A percentile compares a stretch with the other conserved stretches of the same genome.
These are phyloP conservation scores for Aureobasidium musti DNA, from an alignment of 2,329 filamentous ascomycete genomes.

Conservation along the genomic window DNA sequence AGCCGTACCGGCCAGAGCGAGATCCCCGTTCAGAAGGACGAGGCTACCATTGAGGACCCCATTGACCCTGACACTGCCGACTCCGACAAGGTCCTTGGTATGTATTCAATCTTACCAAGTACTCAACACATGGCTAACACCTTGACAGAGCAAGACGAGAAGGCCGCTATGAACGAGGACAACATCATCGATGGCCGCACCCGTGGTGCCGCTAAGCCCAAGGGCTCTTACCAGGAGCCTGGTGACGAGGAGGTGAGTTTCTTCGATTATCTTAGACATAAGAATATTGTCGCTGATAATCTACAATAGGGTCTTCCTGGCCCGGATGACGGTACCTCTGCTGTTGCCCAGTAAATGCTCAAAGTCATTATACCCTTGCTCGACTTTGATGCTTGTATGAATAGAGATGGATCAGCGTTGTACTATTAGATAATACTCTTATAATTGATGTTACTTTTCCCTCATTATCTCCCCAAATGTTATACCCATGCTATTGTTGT, in stretches of 20 bases:
- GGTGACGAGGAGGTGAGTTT: slow-evolving; percentile 48
- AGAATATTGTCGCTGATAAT: neutral
- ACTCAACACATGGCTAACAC: neutral
- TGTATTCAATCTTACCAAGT: slow-evolving; percentile 22
- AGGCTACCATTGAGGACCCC: slow-evolving; percentile 50
- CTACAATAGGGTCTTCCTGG: slow-evolving; percentile 30
- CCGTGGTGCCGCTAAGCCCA: slow-evolving; percentile 50
- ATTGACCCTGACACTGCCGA: slow-evolving; percentile 50
- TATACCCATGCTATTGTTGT: neutral
- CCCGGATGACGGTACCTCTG: slow-evolving; percentile 30
- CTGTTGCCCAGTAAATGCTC: slow-evolving; percentile 20
- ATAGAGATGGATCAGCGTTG: neutral
- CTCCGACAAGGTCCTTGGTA: slow-evolving; percentile 52
- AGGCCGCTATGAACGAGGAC: slow-evolving; percentile 51
- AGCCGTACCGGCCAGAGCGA: slow-evolving; percentile 51
- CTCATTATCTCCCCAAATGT: neutral
- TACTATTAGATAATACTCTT: neutral
- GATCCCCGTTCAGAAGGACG: slow-evolving; percentile 52
- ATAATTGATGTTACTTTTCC: neutral
- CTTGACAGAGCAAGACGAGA: slow-evolving; percentile 49
- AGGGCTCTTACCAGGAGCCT: slow-evolving; percentile 54
- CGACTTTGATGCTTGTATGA: neutral
- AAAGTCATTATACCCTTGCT: slow-evolving; percentile 18
- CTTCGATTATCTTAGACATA: too few relatives aligned
- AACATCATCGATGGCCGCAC: slow-evolving; percentile 54